Percentiles rank a stretch among this genome's conserved stretches.
These are phyloP conservation scores for Rhinocladiella mackenziei DNA, from an alignment of 2,329 filamentous ascomycete species.

Conservation along the genomic window DNA sequence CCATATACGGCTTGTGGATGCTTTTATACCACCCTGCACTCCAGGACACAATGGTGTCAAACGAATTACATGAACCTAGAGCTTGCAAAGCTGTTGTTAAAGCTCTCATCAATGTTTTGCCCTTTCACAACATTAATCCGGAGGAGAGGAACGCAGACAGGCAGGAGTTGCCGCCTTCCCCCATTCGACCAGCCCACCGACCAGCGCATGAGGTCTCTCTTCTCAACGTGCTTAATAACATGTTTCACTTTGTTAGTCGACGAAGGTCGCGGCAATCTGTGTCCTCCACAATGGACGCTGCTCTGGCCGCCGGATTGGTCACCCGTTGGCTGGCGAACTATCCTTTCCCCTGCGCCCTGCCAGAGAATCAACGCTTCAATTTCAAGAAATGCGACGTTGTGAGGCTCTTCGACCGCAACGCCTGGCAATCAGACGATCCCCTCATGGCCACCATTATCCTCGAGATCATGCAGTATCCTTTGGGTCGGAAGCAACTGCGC, in stretches of 20 bases:
- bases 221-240: constrained; percentile 53
- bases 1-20: constrained; percentile 43
- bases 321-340: constrained; percentile 72
- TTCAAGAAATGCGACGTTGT: constrained; percentile 40
- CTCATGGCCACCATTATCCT: constrained; percentile 44
- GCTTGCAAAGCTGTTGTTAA: constrained; percentile 33
- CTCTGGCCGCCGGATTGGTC: constrained; percentile 61
- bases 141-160: constrained; percentile 31
- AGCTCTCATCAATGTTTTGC: constrained; percentile 26
- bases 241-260: constrained; percentile 55
- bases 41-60: constrained; percentile 8
- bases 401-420: constrained; percentile 36
- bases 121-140: constrained; percentile 35
- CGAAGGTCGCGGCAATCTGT: background rate
- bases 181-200: constrained; percentile 28
- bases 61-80: constrained; percentile 17
- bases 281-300: constrained; percentile 40
- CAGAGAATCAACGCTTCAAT: constrained; percentile 42
- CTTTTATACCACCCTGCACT: constrained; percentile 33
- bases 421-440: constrained; percentile 41
- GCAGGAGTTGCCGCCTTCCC: constrained; percentile 19
- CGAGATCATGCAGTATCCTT: constrained; percentile 37
- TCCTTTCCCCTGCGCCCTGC: constrained; percentile 58
- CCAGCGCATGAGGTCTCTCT: constrained; percentile 43
- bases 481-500: constrained; percentile 34